Base-by-base conservation (phyloP, 345 rosid genomes). In the Acer campestre region DNA sequence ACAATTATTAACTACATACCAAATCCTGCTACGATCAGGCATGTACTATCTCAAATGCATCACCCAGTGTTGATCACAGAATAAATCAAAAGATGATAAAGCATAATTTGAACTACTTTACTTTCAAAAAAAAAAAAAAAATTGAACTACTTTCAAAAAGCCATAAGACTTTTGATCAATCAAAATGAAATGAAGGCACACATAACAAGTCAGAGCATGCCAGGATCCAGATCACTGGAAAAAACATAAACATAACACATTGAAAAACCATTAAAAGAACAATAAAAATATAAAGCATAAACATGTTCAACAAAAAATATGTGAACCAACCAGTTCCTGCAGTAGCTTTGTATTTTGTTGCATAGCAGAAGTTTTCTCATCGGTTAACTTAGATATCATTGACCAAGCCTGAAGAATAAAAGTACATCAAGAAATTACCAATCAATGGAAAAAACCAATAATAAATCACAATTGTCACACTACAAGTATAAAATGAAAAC, bases 311-410 rank as follows among this genome's bases (percentile, higher is more conserved):
- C n/a, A 38, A 29, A 9, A 35, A 69, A 71, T 23, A 77, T 27
- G 10, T 64, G 59, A 79, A 10, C 23, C 81, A 72, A 94, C 98
- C 97, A 94, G 84, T 88, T 93, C 98, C 70, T 76, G 87, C 31
- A 16, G 83, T 73, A 94, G 89, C 88, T 73, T 85, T 78, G 87
- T 87, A 74, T 82, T 89, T 84, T 86, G 92, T 63, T 87, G 86
- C 46, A 89, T 70, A 38, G 95, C 97, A 75, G 75, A 62, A 67
- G 87, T 58, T 86, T 91, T 94, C 87, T 94, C 97, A 22, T 91
- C 95, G 0, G 94, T 93, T 86, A 94, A 78, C 78, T 80, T 90
- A 23, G 92, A 88, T 64, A 94, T 89, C 76, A 86, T 44, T n/a
- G 97, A 86, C 96, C 92, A 91, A 25, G 88, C 86, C 97, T 93